These are phyloP conservation scores for Ilyonectria robusta DNA, from an alignment of 2,329 filamentous ascomycete species.

Conservation along the genomic window DNA sequence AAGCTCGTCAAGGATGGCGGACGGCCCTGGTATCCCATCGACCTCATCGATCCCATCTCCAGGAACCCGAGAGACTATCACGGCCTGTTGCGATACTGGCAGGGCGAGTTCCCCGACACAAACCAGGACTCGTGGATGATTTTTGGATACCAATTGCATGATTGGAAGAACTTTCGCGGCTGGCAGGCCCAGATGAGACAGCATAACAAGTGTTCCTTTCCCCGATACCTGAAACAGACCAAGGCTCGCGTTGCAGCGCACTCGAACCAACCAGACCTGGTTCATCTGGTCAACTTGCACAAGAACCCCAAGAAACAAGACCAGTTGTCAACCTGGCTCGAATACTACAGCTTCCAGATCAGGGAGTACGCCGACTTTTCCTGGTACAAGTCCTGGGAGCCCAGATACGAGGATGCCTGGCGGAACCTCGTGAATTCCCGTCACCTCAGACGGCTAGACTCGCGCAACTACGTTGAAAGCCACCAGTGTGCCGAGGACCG, in stretches of 20 bases:
- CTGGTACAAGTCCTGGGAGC: slow-evolving; percentile 34
- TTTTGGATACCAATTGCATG: slow-evolving; percentile 35
- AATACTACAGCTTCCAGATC: slow-evolving; percentile 53
- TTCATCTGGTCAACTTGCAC: neutral
- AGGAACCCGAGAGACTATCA: slow-evolving; percentile 19
- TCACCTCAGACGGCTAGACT: slow-evolving; percentile 24
- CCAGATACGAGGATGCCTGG: slow-evolving; percentile 36
- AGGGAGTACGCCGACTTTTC: slow-evolving; percentile 28
- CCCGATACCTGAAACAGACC: neutral
- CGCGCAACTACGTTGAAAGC: slow-evolving; percentile 27
- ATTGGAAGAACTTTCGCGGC: slow-evolving; percentile 38
- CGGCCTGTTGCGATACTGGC: slow-evolving; percentile 38
- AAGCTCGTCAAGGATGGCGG: slow-evolving; percentile 36
- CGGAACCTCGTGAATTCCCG: slow-evolving; percentile 30
- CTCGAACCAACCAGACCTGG: neutral
- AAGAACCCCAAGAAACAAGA: slow-evolving; percentile 1
- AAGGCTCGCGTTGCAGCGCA: neutral
- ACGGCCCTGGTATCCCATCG: slow-evolving; percentile 39
- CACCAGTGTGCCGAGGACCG: neutral
- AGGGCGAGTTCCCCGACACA: slow-evolving; percentile 12
- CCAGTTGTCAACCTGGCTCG: slow-evolving; percentile 28
- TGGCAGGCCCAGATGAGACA: slow-evolving; percentile 37
- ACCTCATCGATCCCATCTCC: slow-evolving; percentile 32
- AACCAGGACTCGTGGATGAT: slow-evolving; percentile 32
- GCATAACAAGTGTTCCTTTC: slow-evolving; percentile 35